Evolutionary conservation across 768 basidiomycete genomes (phyloP).

Genomic region (Suillus clintonianus): DNA sequence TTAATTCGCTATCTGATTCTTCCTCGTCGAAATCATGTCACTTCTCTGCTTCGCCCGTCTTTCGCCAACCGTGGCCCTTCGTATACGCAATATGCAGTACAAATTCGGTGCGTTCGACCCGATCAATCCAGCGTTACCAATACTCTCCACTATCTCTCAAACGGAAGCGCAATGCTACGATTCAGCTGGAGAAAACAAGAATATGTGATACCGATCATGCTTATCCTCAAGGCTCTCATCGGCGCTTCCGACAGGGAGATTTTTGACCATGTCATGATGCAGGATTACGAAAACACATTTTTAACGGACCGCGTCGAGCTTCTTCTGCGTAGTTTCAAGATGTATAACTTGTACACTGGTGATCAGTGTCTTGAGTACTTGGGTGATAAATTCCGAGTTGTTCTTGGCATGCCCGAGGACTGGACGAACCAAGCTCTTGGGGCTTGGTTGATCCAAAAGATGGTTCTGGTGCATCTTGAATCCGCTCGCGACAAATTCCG

Average conservation of each 20-base stretch:
- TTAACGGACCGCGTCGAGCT: constrained; percentile 96
- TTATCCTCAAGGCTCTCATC: constrained; percentile 91
- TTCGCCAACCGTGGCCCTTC: constrained; percentile 93
- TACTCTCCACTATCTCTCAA: constrained; percentile 95
- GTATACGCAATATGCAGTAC: constrained; percentile 92
- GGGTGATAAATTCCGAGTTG: constrained; percentile 95
- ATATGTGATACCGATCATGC: constrained; percentile 97
- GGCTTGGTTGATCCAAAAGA: constrained; percentile 76
- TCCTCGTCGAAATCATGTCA: constrained; percentile 93
- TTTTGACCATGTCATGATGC: constrained; percentile 95
- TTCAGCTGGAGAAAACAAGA: constrained; percentile 98
- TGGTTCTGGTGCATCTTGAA: constrained; percentile 88
- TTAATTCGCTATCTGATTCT: constrained; percentile 97
- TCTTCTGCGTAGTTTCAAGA: constrained; percentile 92
- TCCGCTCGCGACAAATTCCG: constrained; percentile 91
- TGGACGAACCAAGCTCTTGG: constrained; percentile 86
- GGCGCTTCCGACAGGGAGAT: constrained; percentile 94
- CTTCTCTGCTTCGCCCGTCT: constrained; percentile 87
- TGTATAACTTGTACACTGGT: constrained; percentile 83
- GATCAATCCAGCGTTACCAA: constrained; percentile 96
- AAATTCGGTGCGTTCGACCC: constrained; percentile 90
- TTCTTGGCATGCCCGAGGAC: constrained; percentile 89
- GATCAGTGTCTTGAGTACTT: constrained; percentile 93
- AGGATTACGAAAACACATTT: constrained; percentile 96
- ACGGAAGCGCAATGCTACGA: constrained; percentile 94